Evolutionary conservation across 2,329 filamentous ascomycete genomes (phyloP).

Genomic region (Cyphellophora europaea): DNA sequence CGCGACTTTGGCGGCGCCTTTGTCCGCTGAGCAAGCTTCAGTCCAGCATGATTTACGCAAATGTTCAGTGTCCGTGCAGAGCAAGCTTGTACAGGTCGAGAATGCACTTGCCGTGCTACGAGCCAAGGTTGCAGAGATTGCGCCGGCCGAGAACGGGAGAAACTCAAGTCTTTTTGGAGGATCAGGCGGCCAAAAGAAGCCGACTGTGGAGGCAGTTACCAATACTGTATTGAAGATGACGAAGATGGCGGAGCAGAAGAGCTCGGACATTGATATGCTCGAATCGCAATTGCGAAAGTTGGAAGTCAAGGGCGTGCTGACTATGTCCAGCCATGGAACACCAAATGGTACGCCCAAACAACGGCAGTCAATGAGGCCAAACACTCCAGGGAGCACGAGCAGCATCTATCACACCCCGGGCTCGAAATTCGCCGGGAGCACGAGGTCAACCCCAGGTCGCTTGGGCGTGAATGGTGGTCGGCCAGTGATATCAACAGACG

Average conservation of each 20-base stretch:
- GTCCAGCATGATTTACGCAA: constrained; percentile 77
- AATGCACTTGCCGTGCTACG: constrained; percentile 70
- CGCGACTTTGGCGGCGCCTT: constrained; percentile 58
- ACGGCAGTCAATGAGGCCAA: constrained; percentile 6
- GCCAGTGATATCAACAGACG: constrained; percentile 13
- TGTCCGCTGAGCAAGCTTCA: constrained; percentile 74
- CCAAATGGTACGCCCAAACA: constrained; percentile 11
- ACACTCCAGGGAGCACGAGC: constrained; percentile 14
- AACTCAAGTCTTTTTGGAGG: constrained; percentile 22
- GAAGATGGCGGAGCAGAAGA: constrained; percentile 80
- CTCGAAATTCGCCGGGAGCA: constrained; percentile 14
- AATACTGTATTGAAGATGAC: constrained; percentile 92
- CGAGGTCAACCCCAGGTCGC: constrained; percentile 9
- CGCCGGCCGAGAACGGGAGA: constrained; percentile 40
- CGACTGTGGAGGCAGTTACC: constrained; percentile 85
- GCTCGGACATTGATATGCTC: constrained; percentile 80
- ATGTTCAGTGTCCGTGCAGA: constrained; percentile 64
- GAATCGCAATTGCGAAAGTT: constrained; percentile 78
- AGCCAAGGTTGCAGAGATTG: constrained; percentile 58
- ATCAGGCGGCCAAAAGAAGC: constrained; percentile 42
- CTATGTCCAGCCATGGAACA: constrained; percentile 7
- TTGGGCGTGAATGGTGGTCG: constrained; percentile 9
- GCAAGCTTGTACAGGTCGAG: constrained; percentile 67
- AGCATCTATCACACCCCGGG: constrained; percentile 20
- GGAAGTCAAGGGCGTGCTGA: constrained; percentile 30